Base-by-base conservation (phyloP, 352 stramenopile genomes). In the Phytopythium aichiense region DNA sequence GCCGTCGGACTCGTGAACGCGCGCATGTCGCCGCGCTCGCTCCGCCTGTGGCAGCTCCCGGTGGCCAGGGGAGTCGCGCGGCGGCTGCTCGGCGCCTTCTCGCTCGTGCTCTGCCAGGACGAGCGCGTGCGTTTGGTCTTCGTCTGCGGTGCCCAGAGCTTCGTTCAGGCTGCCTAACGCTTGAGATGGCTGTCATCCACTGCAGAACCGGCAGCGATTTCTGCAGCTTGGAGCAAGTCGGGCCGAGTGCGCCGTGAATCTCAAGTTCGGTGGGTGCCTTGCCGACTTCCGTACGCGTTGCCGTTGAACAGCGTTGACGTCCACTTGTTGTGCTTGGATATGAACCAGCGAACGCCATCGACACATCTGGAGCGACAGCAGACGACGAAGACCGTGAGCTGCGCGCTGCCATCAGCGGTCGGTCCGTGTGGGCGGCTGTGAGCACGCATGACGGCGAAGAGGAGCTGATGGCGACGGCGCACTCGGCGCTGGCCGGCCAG, bases 381-480 rank as follows among this genome's bases (percentile, higher is more conserved):
- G 25, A 7, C 7, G 13, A 25, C 9, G 35, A 64, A 13, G 33
- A 49, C 12, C 38, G 50, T 4, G 43, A 56, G 38, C 64, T 70
- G 38, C 52, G 25, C 50, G 43, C 28, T 23, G 64, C 60, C 9
- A 63, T 92, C 15, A 53, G 58, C 9, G 54, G 28, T 12, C 69
- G 79, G 33, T n/a, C 30, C 31, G 61, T 63, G 8, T 92, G 84
- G 81, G 63, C 81, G 45, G 81, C 78, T 52, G 74, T 66, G 31
- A 93, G 84, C 51, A 93, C 81, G 18, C 84, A 91, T 50, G 78
- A 87, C 9, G 67, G 68, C n/a, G 84, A 93, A 56, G 84, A 91
- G 58, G 48, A 66, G 4, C 61, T 84, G 28, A 66, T 88, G 67
- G 69, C 73, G 40, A 18, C 61, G 53, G 67, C 73, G 7, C 84